phyloP scores from a whole-genome alignment of 73 alveolate genomes.

The Paramecium caudatum region DNA sequence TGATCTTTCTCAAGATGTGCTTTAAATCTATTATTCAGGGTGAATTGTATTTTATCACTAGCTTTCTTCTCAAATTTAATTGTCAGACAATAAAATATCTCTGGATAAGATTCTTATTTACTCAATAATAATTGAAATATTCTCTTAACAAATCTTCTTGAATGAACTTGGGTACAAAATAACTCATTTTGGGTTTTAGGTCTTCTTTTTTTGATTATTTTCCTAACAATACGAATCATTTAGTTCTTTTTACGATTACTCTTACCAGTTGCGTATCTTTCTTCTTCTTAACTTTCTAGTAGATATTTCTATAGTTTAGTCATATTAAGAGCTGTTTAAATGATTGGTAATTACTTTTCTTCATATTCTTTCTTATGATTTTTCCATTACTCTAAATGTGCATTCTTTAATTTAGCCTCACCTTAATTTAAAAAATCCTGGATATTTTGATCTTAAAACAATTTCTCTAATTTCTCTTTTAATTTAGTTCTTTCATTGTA shows the following conservation, averaged over 20 bases:
- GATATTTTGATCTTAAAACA: constrained; percentile 12
- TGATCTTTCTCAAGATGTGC: neutral
- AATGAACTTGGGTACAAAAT: constrained; percentile 22
- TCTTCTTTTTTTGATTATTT: constrained; percentile 40
- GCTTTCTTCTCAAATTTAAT: constrained; percentile 27
- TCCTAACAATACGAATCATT: constrained; percentile 31
- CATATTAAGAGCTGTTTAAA: neutral
- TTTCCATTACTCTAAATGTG: neutral
- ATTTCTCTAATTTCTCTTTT: neutral
- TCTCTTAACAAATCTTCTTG: constrained; percentile 3
- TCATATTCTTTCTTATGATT: constrained; percentile 14
- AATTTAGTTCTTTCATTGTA: constrained; percentile 8
- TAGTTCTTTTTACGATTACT: neutral
- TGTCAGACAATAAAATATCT: constrained; percentile 8
- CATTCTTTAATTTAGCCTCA: neutral
- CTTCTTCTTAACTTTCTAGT: constrained; percentile 2
- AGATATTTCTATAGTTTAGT: neutral
- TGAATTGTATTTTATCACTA: neutral
- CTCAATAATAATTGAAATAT: neutral
- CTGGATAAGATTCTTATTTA: constrained; percentile 3
- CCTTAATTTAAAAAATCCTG: neutral
- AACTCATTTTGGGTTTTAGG: constrained; percentile 9
- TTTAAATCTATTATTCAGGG: neutral
- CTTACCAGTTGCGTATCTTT: constrained; percentile 29
- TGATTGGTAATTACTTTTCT: neutral